phyloP scores from a whole-genome alignment of 768 basidiomycete genomes.

The Serendipita vermifera region DNA sequence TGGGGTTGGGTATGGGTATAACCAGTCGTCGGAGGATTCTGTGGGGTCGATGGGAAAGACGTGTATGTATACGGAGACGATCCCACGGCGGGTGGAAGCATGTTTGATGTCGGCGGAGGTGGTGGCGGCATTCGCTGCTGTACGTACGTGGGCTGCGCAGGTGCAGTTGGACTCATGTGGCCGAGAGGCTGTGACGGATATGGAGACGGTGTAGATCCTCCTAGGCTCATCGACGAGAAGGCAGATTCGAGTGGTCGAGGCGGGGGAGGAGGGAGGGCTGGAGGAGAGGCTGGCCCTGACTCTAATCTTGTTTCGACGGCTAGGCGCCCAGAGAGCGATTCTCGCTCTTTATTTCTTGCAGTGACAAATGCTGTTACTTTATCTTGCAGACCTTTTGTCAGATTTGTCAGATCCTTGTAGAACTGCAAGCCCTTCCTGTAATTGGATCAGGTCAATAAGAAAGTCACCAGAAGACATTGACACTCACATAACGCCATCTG shows the following conservation, averaged over 20 bases:
- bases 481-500: slow-evolving; percentile 70
- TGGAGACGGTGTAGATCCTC: slow-evolving; percentile 19
- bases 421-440: slow-evolving; percentile 78
- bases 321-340: slow-evolving; percentile 49
- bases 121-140: slow-evolving; percentile 22
- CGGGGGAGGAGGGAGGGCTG: slow-evolving; percentile 14
- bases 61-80: slow-evolving; percentile 18
- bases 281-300: slow-evolving; percentile 23
- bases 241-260: slow-evolving; percentile 33
- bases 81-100: slow-evolving; percentile 21
- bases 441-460: slow-evolving; percentile 12
- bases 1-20: slow-evolving; percentile 13
- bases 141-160: slow-evolving; percentile 25
- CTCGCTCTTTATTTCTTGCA: slow-evolving; percentile 55
- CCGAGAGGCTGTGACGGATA: slow-evolving; percentile 18
- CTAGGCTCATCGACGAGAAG: slow-evolving; percentile 46
- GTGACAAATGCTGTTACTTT: slow-evolving; percentile 52
- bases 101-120: slow-evolving; percentile 19
- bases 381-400: slow-evolving; percentile 43
- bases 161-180: too few species aligned
- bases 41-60: slow-evolving; percentile 20
- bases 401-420: slow-evolving; percentile 63
- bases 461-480: not conserved
- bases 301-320: slow-evolving; percentile 55
- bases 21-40: slow-evolving; percentile 17